Evolutionary conservation across 306 rosid species (phyloP), one percentile per base, ranked within the genome.

Genomic region (Begonia fuchsioides): DNA sequence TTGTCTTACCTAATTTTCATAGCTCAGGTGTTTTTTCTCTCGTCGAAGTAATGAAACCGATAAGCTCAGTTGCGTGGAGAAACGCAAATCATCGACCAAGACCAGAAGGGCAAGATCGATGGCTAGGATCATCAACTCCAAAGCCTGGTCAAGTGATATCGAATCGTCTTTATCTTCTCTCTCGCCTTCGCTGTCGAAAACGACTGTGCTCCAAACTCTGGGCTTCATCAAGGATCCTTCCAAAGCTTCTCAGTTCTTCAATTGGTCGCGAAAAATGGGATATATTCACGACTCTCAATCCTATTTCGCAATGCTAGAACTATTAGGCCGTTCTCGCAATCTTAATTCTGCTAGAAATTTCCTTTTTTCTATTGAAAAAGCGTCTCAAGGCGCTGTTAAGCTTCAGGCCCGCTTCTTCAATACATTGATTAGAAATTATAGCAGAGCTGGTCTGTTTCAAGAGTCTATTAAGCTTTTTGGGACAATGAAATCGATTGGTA

Each of bases 331-430:
- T 7, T 32, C 53, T 14, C 64, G 81, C 52, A 73, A 70, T 67
- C 83, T 82, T 49, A 86, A 82, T 50, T 69, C 61, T 0, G 94
- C 96, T 14, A 55, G 96, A 15, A 82, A 82, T 67, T 77, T 86
- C 10, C 44, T 86, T 45, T 79, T 76, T 47, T 86, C 96, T 1
- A 79, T 82, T 15, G 82, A 79, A 57, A 75, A 52, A 50, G 63
- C 58, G 49, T 86, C 93, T 43, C 49, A 63, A 51, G 86, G 94
- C 13, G 60, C 43, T 0, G 90, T 86, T 17, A 82, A 79, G 63
- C 84, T 86, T 4, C 69, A 72, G 17, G 94, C 78, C 26, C 61
- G 64, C 14, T 82, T 82, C 67, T 82, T 86, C 53, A 79, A 86
- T 62, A 72, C 76, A 76, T 77, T 86, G 44, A 79, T 86, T 40